Conservation (phyloP, 768 basidiomycete genomes). For the Mycena galericulata region DNA sequence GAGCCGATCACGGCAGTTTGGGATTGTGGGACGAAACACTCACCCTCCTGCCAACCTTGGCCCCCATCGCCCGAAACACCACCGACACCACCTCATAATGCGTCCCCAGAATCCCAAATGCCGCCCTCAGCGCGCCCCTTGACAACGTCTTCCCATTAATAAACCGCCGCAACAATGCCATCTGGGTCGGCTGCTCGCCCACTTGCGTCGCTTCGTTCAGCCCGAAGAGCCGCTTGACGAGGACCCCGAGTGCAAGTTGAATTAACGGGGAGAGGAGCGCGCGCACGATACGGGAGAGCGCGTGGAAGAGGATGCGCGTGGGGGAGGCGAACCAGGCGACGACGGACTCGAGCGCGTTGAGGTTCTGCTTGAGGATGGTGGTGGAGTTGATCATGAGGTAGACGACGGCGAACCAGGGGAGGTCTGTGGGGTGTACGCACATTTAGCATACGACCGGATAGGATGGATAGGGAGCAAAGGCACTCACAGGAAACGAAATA, state of each 20-base stretch:
- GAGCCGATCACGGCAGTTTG: not conserved
- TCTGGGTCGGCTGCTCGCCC: constrained; percentile 45
- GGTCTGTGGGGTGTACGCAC: constrained; percentile 41
- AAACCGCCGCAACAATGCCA: constrained; percentile 46
- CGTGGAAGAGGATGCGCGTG: constrained; percentile 53
- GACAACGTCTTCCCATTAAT: constrained; percentile 53
- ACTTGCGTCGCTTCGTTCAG: constrained; percentile 45
- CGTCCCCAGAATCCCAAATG: constrained; percentile 55
- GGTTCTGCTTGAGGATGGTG: constrained; percentile 35
- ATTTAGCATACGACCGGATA: not conserved
- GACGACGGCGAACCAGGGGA: constrained; percentile 56
- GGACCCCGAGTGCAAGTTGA: constrained; percentile 51
- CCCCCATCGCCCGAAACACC: constrained; percentile 58
- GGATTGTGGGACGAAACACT: not conserved
- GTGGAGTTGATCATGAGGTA: constrained; percentile 53
- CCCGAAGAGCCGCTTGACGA: constrained; percentile 56
- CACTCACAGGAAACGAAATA: constrained; percentile 49
- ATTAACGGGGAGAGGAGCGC: constrained; percentile 50
- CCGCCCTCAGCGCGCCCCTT: constrained; percentile 46
- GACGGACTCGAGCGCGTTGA: constrained; percentile 53
- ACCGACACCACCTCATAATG: constrained; percentile 61
- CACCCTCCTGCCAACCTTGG: constrained; percentile 53
- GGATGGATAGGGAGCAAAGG: not conserved
- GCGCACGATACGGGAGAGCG: constrained; percentile 52
- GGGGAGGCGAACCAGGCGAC: constrained; percentile 58